Conservation (phyloP, 139 green algal species). For the Pedinophyceae sp. region DNA sequence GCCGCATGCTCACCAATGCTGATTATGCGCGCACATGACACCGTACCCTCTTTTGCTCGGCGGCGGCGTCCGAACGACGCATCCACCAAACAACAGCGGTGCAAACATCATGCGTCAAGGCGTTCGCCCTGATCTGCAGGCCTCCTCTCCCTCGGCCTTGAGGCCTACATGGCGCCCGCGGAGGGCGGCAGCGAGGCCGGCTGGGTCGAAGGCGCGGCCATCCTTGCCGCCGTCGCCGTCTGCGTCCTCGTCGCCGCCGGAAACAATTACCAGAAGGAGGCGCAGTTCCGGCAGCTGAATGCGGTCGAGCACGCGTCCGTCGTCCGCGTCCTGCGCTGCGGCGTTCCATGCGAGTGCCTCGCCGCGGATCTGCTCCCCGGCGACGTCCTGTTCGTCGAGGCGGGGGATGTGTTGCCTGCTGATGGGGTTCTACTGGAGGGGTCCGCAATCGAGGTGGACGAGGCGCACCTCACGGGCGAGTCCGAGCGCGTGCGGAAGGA, state of each 20-base stretch:
- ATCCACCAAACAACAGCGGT: too few species aligned
- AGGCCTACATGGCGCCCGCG: too few species aligned
- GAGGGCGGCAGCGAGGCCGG: too few species aligned
- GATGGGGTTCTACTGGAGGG: conserved; percentile 53
- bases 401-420: conserved; percentile 63
- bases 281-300: conserved; percentile 66
- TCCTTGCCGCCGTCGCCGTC: conserved; percentile 52
- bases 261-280: conserved; percentile 79
- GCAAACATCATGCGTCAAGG: too few species aligned
- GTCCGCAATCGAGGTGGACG: conserved; percentile 54
- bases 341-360: not conserved
- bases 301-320: conserved; percentile 32
- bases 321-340: conserved; percentile 17
- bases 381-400: conserved; percentile 59
- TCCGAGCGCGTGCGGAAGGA: conserved; percentile 43
- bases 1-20: too few species aligned
- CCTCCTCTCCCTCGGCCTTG: too few species aligned
- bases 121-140: too few species aligned
- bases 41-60: too few species aligned
- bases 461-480: conserved; percentile 65
- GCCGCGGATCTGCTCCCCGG: conserved; percentile 46
- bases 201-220: conserved; percentile 55
- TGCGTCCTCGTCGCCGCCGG: conserved; percentile 37
- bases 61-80: too few species aligned
- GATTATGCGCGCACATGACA: too few species aligned